Conservation (phyloP, 305 asterid species). For the Rubia balearica region DNA sequence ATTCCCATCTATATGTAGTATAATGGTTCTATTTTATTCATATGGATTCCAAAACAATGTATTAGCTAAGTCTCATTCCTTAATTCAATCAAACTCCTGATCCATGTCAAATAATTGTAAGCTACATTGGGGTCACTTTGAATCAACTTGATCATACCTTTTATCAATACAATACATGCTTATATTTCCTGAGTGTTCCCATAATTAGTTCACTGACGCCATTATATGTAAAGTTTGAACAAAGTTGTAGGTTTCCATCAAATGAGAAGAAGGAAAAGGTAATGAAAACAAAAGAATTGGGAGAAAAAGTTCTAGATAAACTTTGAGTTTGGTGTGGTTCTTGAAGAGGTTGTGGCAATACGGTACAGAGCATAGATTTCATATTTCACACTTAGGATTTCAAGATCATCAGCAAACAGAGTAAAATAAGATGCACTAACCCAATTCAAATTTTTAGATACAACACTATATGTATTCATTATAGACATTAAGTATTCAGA, state of each 20-base stretch:
- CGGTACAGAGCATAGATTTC: slow-evolving; percentile 18
- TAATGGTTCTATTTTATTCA: too few relatives aligned
- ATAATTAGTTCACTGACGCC: slow-evolving; percentile 8
- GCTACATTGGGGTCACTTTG: slow-evolving; percentile 66
- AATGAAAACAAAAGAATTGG: slow-evolving; percentile 48
- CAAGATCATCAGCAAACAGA: too few relatives aligned
- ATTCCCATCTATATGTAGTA: too few relatives aligned
- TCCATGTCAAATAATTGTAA: slow-evolving; percentile 50
- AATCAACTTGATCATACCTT: slow-evolving; percentile 44
- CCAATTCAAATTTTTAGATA: too few relatives aligned
- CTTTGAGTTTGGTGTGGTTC: slow-evolving; percentile 56
- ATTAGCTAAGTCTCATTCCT: too few relatives aligned
- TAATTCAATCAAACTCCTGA: too few relatives aligned
- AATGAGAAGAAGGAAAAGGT: slow-evolving; percentile 37
- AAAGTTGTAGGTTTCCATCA: slow-evolving; percentile 59
- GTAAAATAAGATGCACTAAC: too few relatives aligned
- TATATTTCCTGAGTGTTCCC: slow-evolving; percentile 7
- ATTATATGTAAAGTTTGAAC: slow-evolving; percentile 13
- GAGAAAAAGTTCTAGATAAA: slow-evolving; percentile 41
- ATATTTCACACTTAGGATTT: too few relatives aligned
- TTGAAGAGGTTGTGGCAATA: slow-evolving; percentile 60
- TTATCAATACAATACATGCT: slow-evolving; percentile 57
- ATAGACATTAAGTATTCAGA: too few relatives aligned
- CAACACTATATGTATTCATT: too few relatives aligned
- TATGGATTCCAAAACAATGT: too few relatives aligned